Evolutionary conservation across 2,329 filamentous ascomycete species (phyloP).

Genomic region (Neopestalotiopsis clavispora): DNA sequence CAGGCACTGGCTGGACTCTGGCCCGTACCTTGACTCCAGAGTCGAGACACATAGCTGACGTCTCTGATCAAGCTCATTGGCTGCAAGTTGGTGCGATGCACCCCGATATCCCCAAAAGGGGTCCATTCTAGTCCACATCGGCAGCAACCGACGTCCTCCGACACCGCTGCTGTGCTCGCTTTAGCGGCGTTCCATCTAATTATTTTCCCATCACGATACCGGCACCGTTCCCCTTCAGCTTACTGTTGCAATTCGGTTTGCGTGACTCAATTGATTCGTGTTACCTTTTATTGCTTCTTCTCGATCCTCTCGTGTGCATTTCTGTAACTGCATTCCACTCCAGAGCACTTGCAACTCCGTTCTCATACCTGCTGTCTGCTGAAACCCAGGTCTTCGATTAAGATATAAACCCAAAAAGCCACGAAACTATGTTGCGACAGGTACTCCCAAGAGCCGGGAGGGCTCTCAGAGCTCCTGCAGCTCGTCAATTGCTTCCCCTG

Average conservation of each 20-base stretch:
- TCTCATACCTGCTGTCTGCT: background rate
- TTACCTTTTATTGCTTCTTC: background rate
- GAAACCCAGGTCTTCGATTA: background rate
- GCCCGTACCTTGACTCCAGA: background rate
- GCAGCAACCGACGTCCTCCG: background rate
- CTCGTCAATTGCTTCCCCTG: conserved; percentile 36
- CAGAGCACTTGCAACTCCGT: background rate
- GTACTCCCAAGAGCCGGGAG: conserved; percentile 47
- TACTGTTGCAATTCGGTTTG: conserved; percentile 1
- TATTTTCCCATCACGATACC: conserved; percentile 12
- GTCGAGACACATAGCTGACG: conserved; percentile 6
- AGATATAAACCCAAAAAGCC: background rate
- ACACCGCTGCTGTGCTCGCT: conserved; percentile 13
- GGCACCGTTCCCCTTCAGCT: background rate
- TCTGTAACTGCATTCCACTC: no score
- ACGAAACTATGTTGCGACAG: conserved; percentile 49
- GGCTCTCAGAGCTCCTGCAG: conserved; percentile 35
- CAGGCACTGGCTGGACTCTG: background rate
- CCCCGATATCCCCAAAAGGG: background rate
- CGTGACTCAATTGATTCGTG: conserved; percentile 7
- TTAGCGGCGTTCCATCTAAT: conserved; percentile 11
- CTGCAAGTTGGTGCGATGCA: background rate
- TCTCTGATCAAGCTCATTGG: background rate
- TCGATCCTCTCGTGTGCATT: background rate
- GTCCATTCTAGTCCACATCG: conserved; percentile 3